Evolutionary conservation across 441 rosid species (phyloP).

Genomic region (Euphorbia celastroides): DNA sequence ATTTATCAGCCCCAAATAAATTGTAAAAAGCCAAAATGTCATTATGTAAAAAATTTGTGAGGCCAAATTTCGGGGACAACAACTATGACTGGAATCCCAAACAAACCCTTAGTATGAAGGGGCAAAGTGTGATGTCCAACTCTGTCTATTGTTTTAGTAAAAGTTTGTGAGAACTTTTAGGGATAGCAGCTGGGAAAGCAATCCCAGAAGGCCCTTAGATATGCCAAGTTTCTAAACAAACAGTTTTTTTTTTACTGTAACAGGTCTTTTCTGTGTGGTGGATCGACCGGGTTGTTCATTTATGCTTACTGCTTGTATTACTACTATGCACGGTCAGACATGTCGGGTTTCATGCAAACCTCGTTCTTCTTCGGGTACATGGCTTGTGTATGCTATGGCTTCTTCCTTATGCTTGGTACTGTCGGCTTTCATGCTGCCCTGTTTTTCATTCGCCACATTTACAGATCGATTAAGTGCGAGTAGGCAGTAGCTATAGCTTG

Average conservation of each 20-base stretch:
- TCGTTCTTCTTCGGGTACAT: slow-evolving; percentile 57
- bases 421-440: slow-evolving; percentile 46
- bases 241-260: not conserved
- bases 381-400: slow-evolving; percentile 53
- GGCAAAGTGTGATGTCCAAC: too few species aligned
- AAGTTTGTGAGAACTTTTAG: too few species aligned
- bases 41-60: too few species aligned
- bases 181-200: too few species aligned
- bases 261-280: slow-evolving; percentile 55
- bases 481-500: slow-evolving; percentile 27
- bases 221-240: not conserved
- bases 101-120: too few species aligned
- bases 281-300: slow-evolving; percentile 48
- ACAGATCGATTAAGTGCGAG: slow-evolving; percentile 53
- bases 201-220: too few species aligned
- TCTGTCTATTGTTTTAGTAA: too few species aligned
- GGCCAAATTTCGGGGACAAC: too few species aligned
- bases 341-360: slow-evolving; percentile 59
- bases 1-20: too few species aligned
- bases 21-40: too few species aligned
- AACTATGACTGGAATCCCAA: too few species aligned
- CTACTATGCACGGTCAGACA: slow-evolving; percentile 46
- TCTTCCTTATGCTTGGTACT: slow-evolving; percentile 50
- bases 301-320: slow-evolving; percentile 48
- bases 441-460: slow-evolving; percentile 50